Evolutionary conservation across 768 basidiomycete species (phyloP), one percentile per base, ranked within the genome.

Genomic region (Boletus fagicola): DNA sequence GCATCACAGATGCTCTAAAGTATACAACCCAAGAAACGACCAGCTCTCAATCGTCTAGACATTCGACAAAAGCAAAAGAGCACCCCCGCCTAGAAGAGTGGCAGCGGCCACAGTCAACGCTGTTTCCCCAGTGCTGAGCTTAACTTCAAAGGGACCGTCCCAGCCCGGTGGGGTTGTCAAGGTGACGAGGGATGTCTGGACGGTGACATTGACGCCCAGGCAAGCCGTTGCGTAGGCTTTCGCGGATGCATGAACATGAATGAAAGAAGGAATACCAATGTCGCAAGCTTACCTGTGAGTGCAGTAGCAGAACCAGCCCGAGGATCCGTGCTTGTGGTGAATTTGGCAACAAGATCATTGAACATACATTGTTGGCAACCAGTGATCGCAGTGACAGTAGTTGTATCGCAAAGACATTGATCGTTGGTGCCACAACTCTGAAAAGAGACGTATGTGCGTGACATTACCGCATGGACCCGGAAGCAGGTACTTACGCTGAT

Each of bases 291-390:
- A 87, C 89, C 84, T 39, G 65, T 68, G 42, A 90, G 71, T n/a
- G 85, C 75, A 16, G 78, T 67, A 49, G 78, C 77, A n/a, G 84
- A 85, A 10, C 88, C 89, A 5, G 80, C 82, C 16, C 77, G 75
- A 49, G 76, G 72, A 67, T 87, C 83, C 11, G 80, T 76, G 55
- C 76, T 71, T 24, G 68, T 75, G 54, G 75, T 66, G 65, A 85
- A 85, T 36, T 72, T 71, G 10, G 65, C 64, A 60, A 92, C 78
- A 28, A 89, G 72, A 55, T 74, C 73, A 42, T 71, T 68, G 65
- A 87, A 84, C 78, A 87, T 80, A 76, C 88, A 91, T 64, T 85
- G 82, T 68, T 91, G 80, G 72, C 88, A 88, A 35, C 64, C 49
- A 2, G 76, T 71, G 54, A 91, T 70, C 1, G 72, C 61, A 1